Evolutionary conservation across 2,329 filamentous ascomycete species (phyloP).

Genomic region (Tolypocladium tropicale): DNA sequence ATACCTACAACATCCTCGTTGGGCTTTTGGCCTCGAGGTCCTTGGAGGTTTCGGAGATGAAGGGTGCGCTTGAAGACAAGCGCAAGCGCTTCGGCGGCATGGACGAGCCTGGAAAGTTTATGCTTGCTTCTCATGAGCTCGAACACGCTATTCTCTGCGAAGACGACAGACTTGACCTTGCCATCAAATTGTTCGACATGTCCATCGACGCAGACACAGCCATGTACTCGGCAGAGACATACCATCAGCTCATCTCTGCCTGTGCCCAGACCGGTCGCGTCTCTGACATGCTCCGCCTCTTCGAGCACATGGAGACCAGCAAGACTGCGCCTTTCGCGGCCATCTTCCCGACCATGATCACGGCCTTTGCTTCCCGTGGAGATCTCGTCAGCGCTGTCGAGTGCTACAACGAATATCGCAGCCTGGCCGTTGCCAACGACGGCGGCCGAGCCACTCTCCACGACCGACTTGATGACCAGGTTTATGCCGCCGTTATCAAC

Average conservation of each 20-base stretch:
- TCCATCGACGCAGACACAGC: conserved; percentile 54
- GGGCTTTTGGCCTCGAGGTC: conserved; percentile 72
- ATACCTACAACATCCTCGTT: conserved; percentile 83
- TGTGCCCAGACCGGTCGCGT: conserved; percentile 75
- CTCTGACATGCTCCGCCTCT: conserved; percentile 82
- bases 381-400: conserved; percentile 84
- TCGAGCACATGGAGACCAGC: conserved; percentile 79
- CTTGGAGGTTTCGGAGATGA: conserved; percentile 64
- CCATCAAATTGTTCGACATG: conserved; percentile 74
- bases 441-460: conserved; percentile 58
- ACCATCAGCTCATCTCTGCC: conserved; percentile 74
- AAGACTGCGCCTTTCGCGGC: conserved; percentile 65
- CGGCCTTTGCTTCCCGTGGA: conserved; percentile 74
- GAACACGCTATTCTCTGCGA: conserved; percentile 79
- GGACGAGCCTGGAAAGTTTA: conserved; percentile 74
- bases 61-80: conserved; percentile 68
- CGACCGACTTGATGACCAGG: conserved; percentile 66
- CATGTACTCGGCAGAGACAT: conserved; percentile 71
- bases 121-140: conserved; percentile 78
- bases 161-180: conserved; percentile 78
- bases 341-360: conserved; percentile 88
- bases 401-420: conserved; percentile 91
- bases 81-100: conserved; percentile 76
- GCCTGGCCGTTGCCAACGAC: conserved; percentile 76
- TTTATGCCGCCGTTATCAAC: conserved; percentile 87